Evolutionary conservation across 1,139 yeast species (phyloP), one percentile per base, ranked within the genome.

Genomic region (Hyphopichia burtonii): DNA sequence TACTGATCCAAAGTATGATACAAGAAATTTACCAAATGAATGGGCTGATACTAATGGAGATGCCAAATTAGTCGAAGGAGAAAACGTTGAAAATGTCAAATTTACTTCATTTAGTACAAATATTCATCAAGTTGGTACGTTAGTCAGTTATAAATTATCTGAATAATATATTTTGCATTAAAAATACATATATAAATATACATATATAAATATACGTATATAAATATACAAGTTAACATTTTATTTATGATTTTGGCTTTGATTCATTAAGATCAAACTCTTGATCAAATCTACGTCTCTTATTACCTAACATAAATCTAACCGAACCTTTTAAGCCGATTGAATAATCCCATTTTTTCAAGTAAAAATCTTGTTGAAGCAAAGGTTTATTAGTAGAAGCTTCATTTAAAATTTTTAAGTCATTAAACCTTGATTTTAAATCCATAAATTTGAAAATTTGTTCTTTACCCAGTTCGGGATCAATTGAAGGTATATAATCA

Each of bases 11-110:
- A 78, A 78, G 46, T 80, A 85, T 12, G 76, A 76, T 32, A 43
- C 59, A 3, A 55, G 56, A 22, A 59, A 59, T 38, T 84, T 86
- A 3, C 96, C 96, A 0, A 67, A 73, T 20, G 96, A 89, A 57
- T 91, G 97, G 98, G 81, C 82, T 15, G 96, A 90, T 56, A 78
- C 91, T 5, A 50, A 66, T 40, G 72, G 71, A 4, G 89, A 82
- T 53, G 75, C 81, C 7, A 76, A 78, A 48, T 74, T 78, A 39
- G 69, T 88, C 15, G 59, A 59, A 17, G 82, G 83, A 35, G 64
- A 63, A 10, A 77, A 78, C 3, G 80, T 81, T 18, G 91, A 85
- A 49, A 69, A 74, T 36, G 96, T 90, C 9, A 78, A 80, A 53
- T 80, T 90, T 53, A 74, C 86, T 42, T 72, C 82, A 20, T 87